phyloP scores from a whole-genome alignment of 148 eudicot genomes.

The Rhododendron williamsianum region DNA sequence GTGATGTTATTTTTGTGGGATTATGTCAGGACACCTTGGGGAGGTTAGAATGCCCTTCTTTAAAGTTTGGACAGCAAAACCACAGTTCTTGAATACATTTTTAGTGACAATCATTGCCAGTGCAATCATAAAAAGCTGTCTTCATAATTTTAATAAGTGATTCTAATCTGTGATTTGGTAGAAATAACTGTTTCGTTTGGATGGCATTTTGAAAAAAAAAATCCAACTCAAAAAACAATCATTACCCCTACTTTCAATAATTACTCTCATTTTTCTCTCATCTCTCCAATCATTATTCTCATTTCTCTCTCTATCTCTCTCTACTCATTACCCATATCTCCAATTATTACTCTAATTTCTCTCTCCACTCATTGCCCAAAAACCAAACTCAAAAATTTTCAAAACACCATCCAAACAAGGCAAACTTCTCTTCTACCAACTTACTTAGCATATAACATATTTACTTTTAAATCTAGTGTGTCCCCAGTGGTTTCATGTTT shows the following conservation, averaged over 20 bases:
- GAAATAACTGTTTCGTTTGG: not conserved
- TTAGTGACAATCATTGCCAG: not conserved
- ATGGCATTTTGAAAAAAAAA: no score
- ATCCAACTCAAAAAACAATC: no score
- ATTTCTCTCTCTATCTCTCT: no score
- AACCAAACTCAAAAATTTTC: no score
- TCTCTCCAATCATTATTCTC: no score
- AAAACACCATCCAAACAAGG: no score
- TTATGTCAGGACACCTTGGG: not conserved
- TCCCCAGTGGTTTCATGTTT: not conserved
- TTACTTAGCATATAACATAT: not conserved
- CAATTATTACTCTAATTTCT: no score
- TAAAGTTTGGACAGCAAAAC: not conserved
- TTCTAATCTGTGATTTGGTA: not conserved
- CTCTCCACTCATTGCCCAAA: no score
- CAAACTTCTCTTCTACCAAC: not conserved
- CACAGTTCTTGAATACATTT: not conserved
- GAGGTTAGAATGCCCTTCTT: not conserved
- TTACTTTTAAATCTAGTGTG: not conserved
- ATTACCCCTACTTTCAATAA: no score
- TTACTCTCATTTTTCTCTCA: no score
- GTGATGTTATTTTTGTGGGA: not conserved
- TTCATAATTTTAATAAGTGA: not conserved
- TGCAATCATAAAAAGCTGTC: not conserved
- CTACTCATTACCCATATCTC: no score